Conservation (phyloP, 345 rosid species). For the Salix koriyanagi region DNA sequence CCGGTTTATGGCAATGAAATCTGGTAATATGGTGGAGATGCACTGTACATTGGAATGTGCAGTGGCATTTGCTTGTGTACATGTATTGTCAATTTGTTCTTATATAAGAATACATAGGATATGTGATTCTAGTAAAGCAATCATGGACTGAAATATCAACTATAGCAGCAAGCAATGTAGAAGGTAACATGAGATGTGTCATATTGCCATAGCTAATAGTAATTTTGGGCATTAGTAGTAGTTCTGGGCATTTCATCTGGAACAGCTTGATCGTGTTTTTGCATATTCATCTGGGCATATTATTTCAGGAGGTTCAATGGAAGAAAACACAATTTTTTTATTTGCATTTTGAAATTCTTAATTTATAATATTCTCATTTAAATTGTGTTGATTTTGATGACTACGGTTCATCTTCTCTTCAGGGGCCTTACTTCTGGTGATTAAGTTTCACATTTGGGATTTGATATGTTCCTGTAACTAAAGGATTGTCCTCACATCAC, state of each 20-base stretch:
- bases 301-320: neutral
- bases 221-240: neutral
- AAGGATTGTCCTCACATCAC: constrained; percentile 1
- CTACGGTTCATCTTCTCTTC: constrained; percentile 13
- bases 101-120: neutral
- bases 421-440: constrained; percentile 18
- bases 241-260: neutral
- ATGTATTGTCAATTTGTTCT: neutral
- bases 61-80: neutral
- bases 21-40: neutral
- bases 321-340: neutral
- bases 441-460: constrained; percentile 4
- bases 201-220: neutral
- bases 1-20: neutral
- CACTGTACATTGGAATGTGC: neutral
- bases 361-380: neutral
- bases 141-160: neutral
- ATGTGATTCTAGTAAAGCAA: neutral
- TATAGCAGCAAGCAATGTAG: neutral
- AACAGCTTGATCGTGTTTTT: neutral
- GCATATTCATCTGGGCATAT: neutral
- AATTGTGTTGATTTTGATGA: constrained; percentile 6
- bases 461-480: constrained; percentile 15
- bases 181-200: neutral
- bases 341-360: neutral